phyloP scores from a whole-genome alignment of 306 rosid genomes.

The Acacia acuminata region DNA sequence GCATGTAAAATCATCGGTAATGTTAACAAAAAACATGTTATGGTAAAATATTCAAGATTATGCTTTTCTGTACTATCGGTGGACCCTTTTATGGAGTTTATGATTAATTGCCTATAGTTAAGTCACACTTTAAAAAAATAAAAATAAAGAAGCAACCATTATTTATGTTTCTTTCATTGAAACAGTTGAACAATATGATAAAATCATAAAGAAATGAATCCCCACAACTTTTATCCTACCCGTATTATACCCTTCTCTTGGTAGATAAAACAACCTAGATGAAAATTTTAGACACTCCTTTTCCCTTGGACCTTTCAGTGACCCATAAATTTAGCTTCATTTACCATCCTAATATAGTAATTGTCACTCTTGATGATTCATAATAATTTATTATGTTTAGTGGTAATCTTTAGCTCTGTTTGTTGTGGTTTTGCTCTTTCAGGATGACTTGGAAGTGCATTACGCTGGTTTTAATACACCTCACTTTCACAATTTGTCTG shows the following conservation, averaged over 20 bases:
- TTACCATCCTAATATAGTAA: conserved; percentile 12
- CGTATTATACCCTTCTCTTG: conserved; percentile 13
- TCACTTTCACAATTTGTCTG: conserved; percentile 89
- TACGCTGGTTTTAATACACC: conserved; percentile 80
- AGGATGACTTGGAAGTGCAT: conserved; percentile 83
- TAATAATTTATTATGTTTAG: conserved; percentile 2
- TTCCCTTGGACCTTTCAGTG: not conserved
- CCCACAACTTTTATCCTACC: conserved; percentile 23
- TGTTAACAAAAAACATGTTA: conserved; percentile 17
- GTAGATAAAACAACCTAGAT: not conserved
- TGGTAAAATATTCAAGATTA: conserved; percentile 23
- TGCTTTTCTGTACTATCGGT: conserved; percentile 1
- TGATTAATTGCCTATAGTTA: conserved; percentile 18
- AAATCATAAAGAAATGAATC: not conserved
- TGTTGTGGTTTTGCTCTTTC: conserved; percentile 37
- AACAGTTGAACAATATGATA: conserved; percentile 25
- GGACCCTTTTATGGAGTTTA: conserved; percentile 10
- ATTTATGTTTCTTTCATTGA: conserved; percentile 19
- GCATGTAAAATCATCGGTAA: conserved; percentile 87
- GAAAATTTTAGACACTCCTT: not conserved
- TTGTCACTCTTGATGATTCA: conserved; percentile 21
- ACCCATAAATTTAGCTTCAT: not conserved
- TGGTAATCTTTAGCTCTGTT: conserved; percentile 10
- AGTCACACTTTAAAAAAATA: not conserved
- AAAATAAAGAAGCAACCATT: not conserved